Percentiles rank a stretch among this genome's conserved stretches.
Conservation (phyloP, 345 rosid species). For the Boechera stricta region DNA sequence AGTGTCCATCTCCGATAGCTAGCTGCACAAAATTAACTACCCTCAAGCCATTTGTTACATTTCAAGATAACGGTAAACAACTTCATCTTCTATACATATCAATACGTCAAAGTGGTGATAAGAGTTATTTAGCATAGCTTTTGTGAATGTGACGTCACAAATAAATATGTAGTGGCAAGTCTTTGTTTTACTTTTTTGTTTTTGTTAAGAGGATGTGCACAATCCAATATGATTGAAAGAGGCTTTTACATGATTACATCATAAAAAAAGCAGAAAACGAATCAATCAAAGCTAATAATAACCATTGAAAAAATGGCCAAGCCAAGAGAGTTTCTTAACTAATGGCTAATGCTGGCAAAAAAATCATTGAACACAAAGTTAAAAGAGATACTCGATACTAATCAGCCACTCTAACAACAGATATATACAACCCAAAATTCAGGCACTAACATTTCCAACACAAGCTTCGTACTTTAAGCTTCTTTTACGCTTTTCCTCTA, state of each 20-base stretch:
- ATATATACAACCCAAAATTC: conserved; percentile 40
- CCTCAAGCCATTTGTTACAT: conserved; percentile 25
- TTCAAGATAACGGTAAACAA: conserved; percentile 25
- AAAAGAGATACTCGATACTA: conserved; percentile 18
- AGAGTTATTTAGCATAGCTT: conserved; percentile 33
- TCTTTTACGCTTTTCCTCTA: conserved; percentile 18
- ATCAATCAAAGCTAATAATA: conserved; percentile 15
- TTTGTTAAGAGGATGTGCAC: conserved; percentile 22
- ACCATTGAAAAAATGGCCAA: conserved; percentile 14
- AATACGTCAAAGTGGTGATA: conserved; percentile 8
- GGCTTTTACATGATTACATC: conserved; percentile 27
- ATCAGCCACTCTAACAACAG: conserved; percentile 32
- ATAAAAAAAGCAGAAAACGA: conserved; percentile 16
- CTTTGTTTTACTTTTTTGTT: conserved; percentile 35
- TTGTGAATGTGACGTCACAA: conserved; percentile 32
- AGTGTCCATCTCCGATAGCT: conserved; percentile 32
- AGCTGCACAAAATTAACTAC: conserved; percentile 38
- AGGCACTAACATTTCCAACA: conserved; percentile 16
- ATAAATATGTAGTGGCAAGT: conserved; percentile 9
- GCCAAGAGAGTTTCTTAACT: conserved; percentile 4
- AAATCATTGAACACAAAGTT: neutral
- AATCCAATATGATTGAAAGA: conserved; percentile 27
- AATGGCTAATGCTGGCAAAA: conserved; percentile 10
- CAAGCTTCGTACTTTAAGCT: conserved; percentile 14
- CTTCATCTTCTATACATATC: conserved; percentile 27